Percentiles rank a stretch among this genome's conserved stretches.
Evolutionary conservation across 1,284 basidiomycete species (phyloP).

Genomic region (Moniliophthora roreri): DNA sequence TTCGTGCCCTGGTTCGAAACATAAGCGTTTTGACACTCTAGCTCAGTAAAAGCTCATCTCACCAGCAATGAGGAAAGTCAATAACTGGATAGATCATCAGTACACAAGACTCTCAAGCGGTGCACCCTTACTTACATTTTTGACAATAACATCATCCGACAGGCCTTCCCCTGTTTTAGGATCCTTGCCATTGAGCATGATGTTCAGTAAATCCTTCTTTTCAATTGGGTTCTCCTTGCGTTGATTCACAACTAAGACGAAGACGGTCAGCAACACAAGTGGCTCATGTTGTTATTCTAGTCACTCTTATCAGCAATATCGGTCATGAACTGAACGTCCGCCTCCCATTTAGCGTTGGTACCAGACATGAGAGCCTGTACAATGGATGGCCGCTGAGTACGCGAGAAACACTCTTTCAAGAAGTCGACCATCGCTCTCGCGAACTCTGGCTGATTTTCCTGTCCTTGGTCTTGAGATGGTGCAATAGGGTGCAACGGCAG

Average conservation of each 20-base stretch:
- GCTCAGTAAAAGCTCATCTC: not conserved
- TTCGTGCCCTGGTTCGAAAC: slow-evolving; percentile 6
- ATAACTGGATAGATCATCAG: slow-evolving; percentile 1
- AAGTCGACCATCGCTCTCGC: slow-evolving; percentile 44
- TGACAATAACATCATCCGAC: slow-evolving; percentile 42
- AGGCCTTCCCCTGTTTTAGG: slow-evolving; percentile 44
- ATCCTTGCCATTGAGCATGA: slow-evolving; percentile 46
- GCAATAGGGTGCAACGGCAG: slow-evolving; percentile 7
- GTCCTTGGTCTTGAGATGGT: slow-evolving; percentile 10
- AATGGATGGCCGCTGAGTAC: slow-evolving; percentile 35
- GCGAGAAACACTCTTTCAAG: slow-evolving; percentile 34
- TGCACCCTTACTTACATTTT: slow-evolving; percentile 34
- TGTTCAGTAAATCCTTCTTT: slow-evolving; percentile 44
- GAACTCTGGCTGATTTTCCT: slow-evolving; percentile 39
- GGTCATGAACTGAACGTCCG: slow-evolving; percentile 40
- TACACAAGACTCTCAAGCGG: not conserved
- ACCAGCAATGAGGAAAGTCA: slow-evolving; percentile 13
- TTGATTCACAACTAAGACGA: slow-evolving; percentile 34
- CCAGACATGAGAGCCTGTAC: slow-evolving; percentile 34
- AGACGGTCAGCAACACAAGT: not conserved
- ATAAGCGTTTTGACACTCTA: not conserved
- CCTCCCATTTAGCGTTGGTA: slow-evolving; percentile 38
- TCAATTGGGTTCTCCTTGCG: slow-evolving; percentile 36
- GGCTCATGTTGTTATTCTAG: slow-evolving; percentile 10
- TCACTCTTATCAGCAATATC: slow-evolving; percentile 38